Evolutionary conservation across 768 basidiomycete species (phyloP).

Genomic region (Plicaturopsis crispa): DNA sequence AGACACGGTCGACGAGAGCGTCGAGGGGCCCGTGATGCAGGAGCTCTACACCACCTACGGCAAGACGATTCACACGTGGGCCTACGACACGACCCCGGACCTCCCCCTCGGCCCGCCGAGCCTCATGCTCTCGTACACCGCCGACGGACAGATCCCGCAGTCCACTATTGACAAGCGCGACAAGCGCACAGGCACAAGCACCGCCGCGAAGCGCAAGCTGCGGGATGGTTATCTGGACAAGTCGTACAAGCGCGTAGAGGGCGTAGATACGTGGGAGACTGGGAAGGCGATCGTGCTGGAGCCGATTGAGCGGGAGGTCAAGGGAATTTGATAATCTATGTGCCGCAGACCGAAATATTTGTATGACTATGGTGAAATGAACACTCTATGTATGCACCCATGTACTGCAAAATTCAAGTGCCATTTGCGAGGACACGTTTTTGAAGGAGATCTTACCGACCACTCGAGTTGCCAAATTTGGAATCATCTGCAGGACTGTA

Average conservation of each 20-base stretch:
- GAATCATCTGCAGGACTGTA: no score
- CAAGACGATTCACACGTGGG: constrained; percentile 34
- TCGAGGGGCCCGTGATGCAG: constrained; percentile 32
- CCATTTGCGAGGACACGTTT: no score
- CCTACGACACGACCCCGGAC: constrained; percentile 28
- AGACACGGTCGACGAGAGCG: constrained; percentile 23
- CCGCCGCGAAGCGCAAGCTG: constrained; percentile 23
- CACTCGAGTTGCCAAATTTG: no score
- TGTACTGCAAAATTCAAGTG: no score
- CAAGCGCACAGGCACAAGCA: constrained; percentile 22
- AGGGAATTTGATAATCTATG: not conserved
- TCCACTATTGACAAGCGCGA: constrained; percentile 24
- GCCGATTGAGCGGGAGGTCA: constrained; percentile 17
- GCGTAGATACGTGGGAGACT: constrained; percentile 30
- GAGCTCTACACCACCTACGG: constrained; percentile 40
- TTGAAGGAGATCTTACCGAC: no score
- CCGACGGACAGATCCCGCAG: constrained; percentile 25
- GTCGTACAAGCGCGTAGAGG: constrained; percentile 25
- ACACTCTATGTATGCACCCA: constrained; percentile 24
- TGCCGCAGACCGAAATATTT: constrained; percentile 1
- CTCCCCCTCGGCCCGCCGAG: constrained; percentile 37
- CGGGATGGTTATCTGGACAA: constrained; percentile 28
- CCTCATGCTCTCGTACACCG: constrained; percentile 38
- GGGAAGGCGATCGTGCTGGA: constrained; percentile 27
- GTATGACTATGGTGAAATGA: not conserved